Conservation (phyloP, 2,329 filamentous ascomycete species). For the Fusarium bactridioides region DNA sequence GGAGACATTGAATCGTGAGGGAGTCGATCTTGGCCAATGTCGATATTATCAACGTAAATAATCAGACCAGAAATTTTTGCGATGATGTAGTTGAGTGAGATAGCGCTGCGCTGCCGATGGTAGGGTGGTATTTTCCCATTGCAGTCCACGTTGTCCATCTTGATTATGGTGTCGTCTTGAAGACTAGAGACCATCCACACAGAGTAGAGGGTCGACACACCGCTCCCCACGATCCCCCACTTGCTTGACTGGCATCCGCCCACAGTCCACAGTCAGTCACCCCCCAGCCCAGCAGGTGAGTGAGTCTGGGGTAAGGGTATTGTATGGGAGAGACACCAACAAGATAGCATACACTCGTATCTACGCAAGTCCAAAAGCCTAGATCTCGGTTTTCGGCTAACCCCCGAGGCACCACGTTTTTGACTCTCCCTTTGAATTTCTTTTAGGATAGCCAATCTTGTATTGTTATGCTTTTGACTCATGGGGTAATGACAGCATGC, state of each 20-base stretch:
- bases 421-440: neutral
- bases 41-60: constrained; percentile 18
- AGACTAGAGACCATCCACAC: constrained; percentile 31
- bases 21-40: constrained; percentile 2
- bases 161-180: constrained; percentile 22
- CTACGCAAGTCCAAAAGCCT: neutral
- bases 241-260: constrained; percentile 4
- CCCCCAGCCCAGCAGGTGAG: neutral
- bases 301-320: constrained; percentile 31
- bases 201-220: constrained; percentile 31
- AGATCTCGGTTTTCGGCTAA: constrained; percentile 34
- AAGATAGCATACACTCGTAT: neutral
- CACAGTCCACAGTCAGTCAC: constrained; percentile 11
- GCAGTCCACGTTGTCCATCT: constrained; percentile 25
- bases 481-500: neutral
- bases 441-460: neutral
- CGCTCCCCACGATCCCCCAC: constrained; percentile 41
- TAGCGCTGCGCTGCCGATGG: constrained; percentile 8
- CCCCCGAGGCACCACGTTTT: constrained; percentile 25
- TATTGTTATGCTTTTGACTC: constrained; percentile 5
- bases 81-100: constrained; percentile 30
- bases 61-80: neutral
- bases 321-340: neutral
- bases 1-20: neutral
- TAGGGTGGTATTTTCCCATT: constrained; percentile 22